phyloP scores from a whole-genome alignment of 257 asterid genomes.

The Eucommia ulmoides region DNA sequence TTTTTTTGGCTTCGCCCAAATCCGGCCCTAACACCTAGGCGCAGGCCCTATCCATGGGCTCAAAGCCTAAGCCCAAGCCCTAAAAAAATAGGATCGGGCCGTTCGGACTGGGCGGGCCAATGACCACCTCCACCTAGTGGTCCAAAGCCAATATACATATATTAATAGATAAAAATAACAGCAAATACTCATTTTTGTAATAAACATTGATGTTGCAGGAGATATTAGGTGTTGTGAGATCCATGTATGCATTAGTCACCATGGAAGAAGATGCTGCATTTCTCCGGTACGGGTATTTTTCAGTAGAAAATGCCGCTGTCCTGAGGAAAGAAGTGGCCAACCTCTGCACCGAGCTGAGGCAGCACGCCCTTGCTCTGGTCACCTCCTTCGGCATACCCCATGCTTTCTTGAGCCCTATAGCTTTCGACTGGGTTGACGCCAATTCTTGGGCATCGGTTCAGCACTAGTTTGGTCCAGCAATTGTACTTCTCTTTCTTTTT shows the following conservation, averaged over 20 bases:
- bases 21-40: too few species aligned
- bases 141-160: too few species aligned
- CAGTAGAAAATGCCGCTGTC: conserved; percentile 43
- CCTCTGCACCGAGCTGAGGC: conserved; percentile 71
- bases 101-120: too few species aligned
- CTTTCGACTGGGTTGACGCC: conserved; percentile 88
- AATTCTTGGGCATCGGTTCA: conserved; percentile 52
- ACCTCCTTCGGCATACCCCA: conserved; percentile 84
- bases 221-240: conserved; percentile 53
- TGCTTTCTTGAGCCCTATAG: conserved; percentile 82
- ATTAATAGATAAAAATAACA: too few species aligned
- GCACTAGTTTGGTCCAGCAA: conserved; percentile 38
- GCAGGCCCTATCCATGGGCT: too few species aligned
- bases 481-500: too few species aligned
- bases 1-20: too few species aligned
- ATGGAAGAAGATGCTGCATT: conserved; percentile 86
- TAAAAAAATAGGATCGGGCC: too few species aligned
- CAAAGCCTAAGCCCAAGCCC: too few species aligned
- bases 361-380: conserved; percentile 74
- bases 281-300: conserved; percentile 71
- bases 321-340: conserved; percentile 67
- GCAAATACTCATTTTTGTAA: too few species aligned
- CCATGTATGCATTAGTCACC: conserved; percentile 47
- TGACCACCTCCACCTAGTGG: too few species aligned
- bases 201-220: too few species aligned